phyloP scores from a whole-genome alignment of 225 moss, liverwort and hornwort species.

The Thuidium tamariscinum region DNA sequence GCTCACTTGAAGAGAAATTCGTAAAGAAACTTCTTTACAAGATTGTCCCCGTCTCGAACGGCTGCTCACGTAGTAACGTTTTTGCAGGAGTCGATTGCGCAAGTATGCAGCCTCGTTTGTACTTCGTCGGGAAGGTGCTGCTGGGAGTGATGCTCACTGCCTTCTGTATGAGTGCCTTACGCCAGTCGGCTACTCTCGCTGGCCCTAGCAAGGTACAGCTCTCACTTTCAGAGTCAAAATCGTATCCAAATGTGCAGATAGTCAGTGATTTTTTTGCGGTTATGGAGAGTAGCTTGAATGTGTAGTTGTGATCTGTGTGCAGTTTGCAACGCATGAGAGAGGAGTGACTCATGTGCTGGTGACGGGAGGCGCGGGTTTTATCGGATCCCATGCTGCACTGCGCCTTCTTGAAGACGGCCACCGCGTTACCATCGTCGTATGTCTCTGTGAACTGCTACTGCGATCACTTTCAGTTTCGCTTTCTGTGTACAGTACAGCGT shows the following conservation, averaged over 20 bases:
- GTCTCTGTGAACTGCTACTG: background rate
- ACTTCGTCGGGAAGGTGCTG: constrained; percentile 54
- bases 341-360: constrained; percentile 86
- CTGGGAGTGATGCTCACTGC: constrained; percentile 58
- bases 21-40: background rate
- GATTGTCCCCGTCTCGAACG: background rate
- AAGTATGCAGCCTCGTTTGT: constrained; percentile 56
- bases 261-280: background rate
- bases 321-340: constrained; percentile 65
- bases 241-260: background rate
- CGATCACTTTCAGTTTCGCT: background rate
- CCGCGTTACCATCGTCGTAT: constrained; percentile 77
- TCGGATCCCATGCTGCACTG: constrained; percentile 89
- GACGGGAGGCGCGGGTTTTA: constrained; percentile 96
- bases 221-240: background rate
- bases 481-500: background rate
- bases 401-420: constrained; percentile 74
- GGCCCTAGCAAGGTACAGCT: constrained; percentile 34
- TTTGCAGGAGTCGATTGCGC: constrained; percentile 40
- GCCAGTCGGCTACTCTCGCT: constrained; percentile 52
- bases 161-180: constrained; percentile 69
- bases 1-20: background rate
- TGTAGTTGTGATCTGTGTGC: constrained; percentile 1
- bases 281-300: background rate
- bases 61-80: background rate